phyloP scores from a whole-genome alignment of 805 yeast species.

The Metschnikowia borealis region DNA sequence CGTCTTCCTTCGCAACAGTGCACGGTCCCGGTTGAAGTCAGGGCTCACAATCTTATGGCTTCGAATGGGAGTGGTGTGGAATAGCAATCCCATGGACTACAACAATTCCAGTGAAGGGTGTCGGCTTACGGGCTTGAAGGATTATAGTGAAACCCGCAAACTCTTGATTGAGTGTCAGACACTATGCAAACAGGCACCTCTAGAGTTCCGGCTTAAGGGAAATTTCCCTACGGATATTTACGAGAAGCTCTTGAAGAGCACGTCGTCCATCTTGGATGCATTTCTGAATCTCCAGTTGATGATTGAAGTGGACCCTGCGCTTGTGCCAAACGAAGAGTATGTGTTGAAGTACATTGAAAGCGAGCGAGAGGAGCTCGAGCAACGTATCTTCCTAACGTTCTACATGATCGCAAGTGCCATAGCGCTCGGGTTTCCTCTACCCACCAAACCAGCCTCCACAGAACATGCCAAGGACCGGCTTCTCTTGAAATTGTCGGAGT shows the following conservation, averaged over 20 bases:
- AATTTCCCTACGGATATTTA: constrained; percentile 57
- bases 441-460: constrained; percentile 72
- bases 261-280: constrained; percentile 67
- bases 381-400: constrained; percentile 68
- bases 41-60: constrained; percentile 73
- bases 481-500: constrained; percentile 59
- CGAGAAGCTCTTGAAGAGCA: constrained; percentile 46
- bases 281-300: constrained; percentile 70
- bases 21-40: constrained; percentile 60
- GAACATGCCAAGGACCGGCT: constrained; percentile 70
- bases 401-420: constrained; percentile 77
- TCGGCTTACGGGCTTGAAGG: constrained; percentile 41
- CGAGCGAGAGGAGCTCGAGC: constrained; percentile 67
- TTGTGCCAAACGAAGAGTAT: constrained; percentile 49
- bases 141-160: constrained; percentile 44
- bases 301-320: constrained; percentile 56
- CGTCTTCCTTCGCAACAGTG: constrained; percentile 68
- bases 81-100: constrained; percentile 61
- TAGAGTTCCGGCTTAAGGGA: constrained; percentile 73
- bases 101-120: constrained; percentile 20
- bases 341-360: constrained; percentile 51
- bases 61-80: constrained; percentile 78
- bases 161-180: constrained; percentile 58
- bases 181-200: constrained; percentile 65
- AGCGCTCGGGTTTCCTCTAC: constrained; percentile 71